Conservation (phyloP, 257 asterid genomes). For the Solanum okadae region DNA sequence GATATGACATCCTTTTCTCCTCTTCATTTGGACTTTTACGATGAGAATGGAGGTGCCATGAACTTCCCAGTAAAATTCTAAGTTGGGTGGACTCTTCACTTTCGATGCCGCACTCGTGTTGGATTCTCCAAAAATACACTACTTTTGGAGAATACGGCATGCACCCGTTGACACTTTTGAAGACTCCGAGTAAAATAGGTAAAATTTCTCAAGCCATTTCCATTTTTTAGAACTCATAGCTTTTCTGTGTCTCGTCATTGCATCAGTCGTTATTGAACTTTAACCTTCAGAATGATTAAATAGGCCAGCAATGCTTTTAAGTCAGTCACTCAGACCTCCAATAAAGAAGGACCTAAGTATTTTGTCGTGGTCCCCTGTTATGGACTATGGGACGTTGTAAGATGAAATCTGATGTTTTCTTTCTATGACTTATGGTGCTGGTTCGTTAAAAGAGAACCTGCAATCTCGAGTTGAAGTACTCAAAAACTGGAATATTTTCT, state of each 20-base stretch:
- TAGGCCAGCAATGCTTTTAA: not conserved
- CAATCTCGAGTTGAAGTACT: not conserved
- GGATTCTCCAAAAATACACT: not conserved
- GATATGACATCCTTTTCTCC: not conserved
- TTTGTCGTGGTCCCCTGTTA: not conserved
- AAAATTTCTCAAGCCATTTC: not conserved
- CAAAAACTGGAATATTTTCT: not conserved
- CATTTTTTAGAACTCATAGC: not conserved
- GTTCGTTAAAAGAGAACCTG: not conserved
- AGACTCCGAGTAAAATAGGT: not conserved
- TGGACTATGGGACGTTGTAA: not conserved
- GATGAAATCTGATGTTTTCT: not conserved
- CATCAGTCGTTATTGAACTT: not conserved
- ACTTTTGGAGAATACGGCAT: not conserved
- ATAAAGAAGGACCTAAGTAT: not conserved
- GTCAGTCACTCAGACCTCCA: not conserved
- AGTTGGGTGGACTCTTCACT: not conserved
- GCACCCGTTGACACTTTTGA: not conserved
- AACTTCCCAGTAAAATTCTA: not conserved
- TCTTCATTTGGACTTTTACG: not conserved
- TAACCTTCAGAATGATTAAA: not conserved
- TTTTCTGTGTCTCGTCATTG: not conserved
- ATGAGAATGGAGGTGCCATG: not conserved
- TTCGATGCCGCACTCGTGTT: not conserved
- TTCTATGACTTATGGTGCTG: not conserved